Evolutionary conservation across 192 early-diverging fungal genomes (phyloP).

Genomic region (Rhizophagus clarus): DNA sequence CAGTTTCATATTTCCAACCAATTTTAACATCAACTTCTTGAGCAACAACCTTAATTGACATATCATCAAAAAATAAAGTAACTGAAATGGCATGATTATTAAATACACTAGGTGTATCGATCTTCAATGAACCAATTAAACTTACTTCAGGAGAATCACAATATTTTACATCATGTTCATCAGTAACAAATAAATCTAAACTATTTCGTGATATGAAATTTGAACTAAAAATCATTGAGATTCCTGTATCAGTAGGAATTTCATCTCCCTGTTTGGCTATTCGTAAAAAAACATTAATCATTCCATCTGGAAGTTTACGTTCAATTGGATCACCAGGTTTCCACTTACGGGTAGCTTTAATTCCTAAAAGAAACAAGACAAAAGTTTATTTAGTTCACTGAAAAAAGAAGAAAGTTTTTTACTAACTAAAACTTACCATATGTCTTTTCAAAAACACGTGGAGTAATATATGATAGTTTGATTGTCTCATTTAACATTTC

Average conservation of each 20-base stretch:
- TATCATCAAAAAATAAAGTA: too few relatives aligned
- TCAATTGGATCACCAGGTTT: background rate
- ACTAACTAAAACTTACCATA: background rate
- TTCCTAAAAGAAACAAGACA: background rate
- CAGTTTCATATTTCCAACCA: too few relatives aligned
- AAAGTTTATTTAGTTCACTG: too few relatives aligned
- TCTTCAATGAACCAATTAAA: background rate
- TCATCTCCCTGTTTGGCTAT: background rate
- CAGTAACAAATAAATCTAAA: background rate
- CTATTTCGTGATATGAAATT: background rate
- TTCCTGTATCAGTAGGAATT: background rate
- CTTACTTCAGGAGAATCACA: background rate
- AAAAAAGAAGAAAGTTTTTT: too few relatives aligned
- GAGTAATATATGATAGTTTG: constrained; percentile 16
- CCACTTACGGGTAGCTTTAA: background rate
- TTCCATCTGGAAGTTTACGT: background rate
- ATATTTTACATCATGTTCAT: background rate
- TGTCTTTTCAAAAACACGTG: background rate
- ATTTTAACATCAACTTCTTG: too few relatives aligned
- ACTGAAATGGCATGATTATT: too few relatives aligned
- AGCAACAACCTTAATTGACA: too few relatives aligned
- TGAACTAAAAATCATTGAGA: background rate
- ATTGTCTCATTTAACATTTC: constrained; percentile 11
- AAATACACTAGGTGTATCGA: too few relatives aligned
- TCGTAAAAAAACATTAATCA: background rate